Evolutionary conservation across 352 stramenopile genomes (phyloP), one percentile per base, ranked within the genome.

Genomic region (Phytophthora citricola): DNA sequence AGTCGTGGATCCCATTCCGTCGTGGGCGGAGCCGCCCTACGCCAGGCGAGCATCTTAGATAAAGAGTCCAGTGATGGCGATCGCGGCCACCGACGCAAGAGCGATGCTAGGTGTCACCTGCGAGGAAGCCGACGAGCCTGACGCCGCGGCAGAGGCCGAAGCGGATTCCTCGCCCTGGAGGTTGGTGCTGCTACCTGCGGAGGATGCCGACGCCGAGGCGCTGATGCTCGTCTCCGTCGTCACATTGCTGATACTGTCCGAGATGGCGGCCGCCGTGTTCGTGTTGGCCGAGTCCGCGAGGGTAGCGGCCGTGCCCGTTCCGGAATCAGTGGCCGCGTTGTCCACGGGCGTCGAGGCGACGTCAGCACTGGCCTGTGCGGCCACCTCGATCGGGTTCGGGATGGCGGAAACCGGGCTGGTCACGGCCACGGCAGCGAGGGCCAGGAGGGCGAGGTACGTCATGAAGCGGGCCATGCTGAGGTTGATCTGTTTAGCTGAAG

Each of bases 61-160:
- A 69, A 76, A 73, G 47, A 73, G 48, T 65, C 57, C 63, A 34
- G 58, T 66, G 36, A 76, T 69, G 27, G 43, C 58, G 27, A 73
- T 49, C 24, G 45, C 48, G 9, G 63, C 58, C 34, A 66, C 47
- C 46, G 63, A 62, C 7, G 48, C 63, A 17, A 69, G 40, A 14
- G 63, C 68, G 36, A 75, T 58, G 47, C 57, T 69, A 12, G 68
- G 41, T 10, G 29, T 53, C 41, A 69, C 41, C 17, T 63, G 57
- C 47, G 57, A 41, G 0, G 63, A 73, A 20, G 36, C 63, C 15
- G 68, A 76, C 29, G 68, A 74, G 5, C 41, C 43, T 9, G 66
- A 76, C 26, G 63, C 57, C 4, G 68, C 55, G 4, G 53, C 53
- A 5, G 66, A 66, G 8, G 51, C 57, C 1, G 67, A 58, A 24